Evolutionary conservation across 345 rosid genomes (phyloP).

Genomic region (Capsella bursapastoris): DNA sequence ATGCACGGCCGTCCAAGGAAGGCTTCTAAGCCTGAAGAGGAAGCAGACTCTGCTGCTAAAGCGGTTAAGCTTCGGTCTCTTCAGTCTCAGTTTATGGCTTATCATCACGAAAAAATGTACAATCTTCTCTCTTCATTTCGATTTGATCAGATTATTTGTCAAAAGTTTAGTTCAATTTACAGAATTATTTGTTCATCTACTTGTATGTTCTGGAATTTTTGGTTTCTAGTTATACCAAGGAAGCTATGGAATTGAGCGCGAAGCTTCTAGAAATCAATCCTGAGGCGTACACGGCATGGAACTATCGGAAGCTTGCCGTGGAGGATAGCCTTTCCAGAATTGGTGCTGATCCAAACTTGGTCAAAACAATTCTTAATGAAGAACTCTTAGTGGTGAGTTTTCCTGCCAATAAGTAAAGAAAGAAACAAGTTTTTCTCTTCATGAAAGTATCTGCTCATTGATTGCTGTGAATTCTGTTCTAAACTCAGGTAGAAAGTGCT

Average conservation of each 20-base stretch:
- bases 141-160: background rate
- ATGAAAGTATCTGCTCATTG: background rate
- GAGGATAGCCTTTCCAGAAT: slow-evolving; percentile 51
- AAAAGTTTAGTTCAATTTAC: background rate
- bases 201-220: slow-evolving; percentile 1
- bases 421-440: background rate
- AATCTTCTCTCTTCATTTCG: background rate
- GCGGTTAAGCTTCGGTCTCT: slow-evolving; percentile 69
- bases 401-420: background rate
- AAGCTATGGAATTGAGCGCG: slow-evolving; percentile 77
- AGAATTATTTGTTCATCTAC: background rate
- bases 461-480: slow-evolving; percentile 10
- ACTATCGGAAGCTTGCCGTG: slow-evolving; percentile 83
- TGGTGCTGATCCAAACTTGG: slow-evolving; percentile 50
- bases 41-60: slow-evolving; percentile 70
- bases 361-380: slow-evolving; percentile 62
- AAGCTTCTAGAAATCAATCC: slow-evolving; percentile 87
- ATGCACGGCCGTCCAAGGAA: slow-evolving; percentile 96
- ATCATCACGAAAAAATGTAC: slow-evolving; percentile 72
- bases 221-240: slow-evolving; percentile 66
- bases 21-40: slow-evolving; percentile 64
- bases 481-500: slow-evolving; percentile 73
- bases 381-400: slow-evolving; percentile 72
- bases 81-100: slow-evolving; percentile 67
- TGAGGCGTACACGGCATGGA: slow-evolving; percentile 90